Evolutionary conservation across 1,284 basidiomycete species (phyloP), one percentile per base, ranked within the genome.

Genomic region (Austroboletus olivaceoglutinosus): DNA sequence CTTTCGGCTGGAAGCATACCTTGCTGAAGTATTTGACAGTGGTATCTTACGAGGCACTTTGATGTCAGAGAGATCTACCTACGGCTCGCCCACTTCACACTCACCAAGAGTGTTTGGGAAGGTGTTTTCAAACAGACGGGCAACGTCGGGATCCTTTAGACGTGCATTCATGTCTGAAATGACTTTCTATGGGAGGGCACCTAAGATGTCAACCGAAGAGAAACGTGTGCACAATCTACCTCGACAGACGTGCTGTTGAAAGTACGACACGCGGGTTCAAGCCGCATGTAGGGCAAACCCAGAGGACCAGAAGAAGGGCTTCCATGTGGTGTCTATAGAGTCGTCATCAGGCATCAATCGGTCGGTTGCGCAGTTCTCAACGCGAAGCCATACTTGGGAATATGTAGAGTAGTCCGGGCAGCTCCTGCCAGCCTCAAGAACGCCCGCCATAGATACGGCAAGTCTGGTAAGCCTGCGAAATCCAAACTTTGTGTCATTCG

Each of bases 31-130:
- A 89, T 64, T 79, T 84, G 45, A 89, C 80, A 8, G 87, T 88
- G 2, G 86, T 89, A 60, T 89, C 86, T 86, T 51, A 44, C 5
- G 29, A 38, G 21, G 12, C 37, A 55, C n/a, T n/a, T n/a, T 33
- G 51, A 27, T 3, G 41, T 46, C 25, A 42, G 27, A 22, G 23
- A 33, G 11, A 13, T 4, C 10, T 12, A 11, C 13, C 18, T 10
- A 37, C 23, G 21, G 21, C 23, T 39, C 36, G 5, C 43, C 48
- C 15, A 38, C 23, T 45, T 8, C 11, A 8, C 37, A 54, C 69
- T 48, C 58, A 85, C 86, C 86, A 31, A 89, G 73, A 0, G 87
- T 89, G 57, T 86, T 87, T 2, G 86, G 86, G 60, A 88, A 88
- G 0, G 86, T 82, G 53, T 89, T 89, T 65, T 88, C 86, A 56